phyloP scores from a whole-genome alignment of 2,329 filamentous ascomycete genomes.

The Stagonosporopsis rhizophila region DNA sequence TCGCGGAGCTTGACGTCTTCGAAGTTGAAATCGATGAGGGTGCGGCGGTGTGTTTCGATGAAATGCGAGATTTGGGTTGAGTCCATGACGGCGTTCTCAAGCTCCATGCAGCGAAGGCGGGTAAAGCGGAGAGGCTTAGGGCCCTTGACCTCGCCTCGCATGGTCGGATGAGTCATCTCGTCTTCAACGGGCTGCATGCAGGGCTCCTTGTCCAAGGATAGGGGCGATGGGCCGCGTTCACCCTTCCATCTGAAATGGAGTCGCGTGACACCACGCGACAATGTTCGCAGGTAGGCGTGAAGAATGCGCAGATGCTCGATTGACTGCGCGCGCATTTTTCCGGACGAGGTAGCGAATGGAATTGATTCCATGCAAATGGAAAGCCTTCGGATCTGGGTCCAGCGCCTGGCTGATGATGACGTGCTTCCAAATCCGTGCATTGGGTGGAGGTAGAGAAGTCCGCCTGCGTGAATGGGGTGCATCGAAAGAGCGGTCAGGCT shows the following conservation, averaged over 20 bases:
- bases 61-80: conserved; percentile 73
- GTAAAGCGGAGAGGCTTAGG: conserved; percentile 66
- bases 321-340: conserved; percentile 69
- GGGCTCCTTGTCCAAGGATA: conserved; percentile 73
- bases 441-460: conserved; percentile 79
- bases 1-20: conserved; percentile 74
- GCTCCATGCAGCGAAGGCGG: conserved; percentile 69
- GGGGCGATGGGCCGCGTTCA: conserved; percentile 73
- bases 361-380: conserved; percentile 73
- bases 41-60: conserved; percentile 70
- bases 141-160: conserved; percentile 41
- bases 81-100: conserved; percentile 77
- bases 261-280: conserved; percentile 70
- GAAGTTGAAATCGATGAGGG: conserved; percentile 80
- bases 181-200: conserved; percentile 65
- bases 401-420: conserved; percentile 73
- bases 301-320: conserved; percentile 69
- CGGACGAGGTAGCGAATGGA: conserved; percentile 63
- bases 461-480: conserved; percentile 74
- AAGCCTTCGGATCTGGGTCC: conserved; percentile 79
- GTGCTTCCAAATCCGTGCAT: conserved; percentile 75
- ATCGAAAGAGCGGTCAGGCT: conserved; percentile 75
- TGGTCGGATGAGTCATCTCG: conserved; percentile 40
- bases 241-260: conserved; percentile 81
- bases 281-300: conserved; percentile 77